Base-by-base conservation (phyloP, 192 early-diverging fungal species). In the Coemansia sp. region DNA sequence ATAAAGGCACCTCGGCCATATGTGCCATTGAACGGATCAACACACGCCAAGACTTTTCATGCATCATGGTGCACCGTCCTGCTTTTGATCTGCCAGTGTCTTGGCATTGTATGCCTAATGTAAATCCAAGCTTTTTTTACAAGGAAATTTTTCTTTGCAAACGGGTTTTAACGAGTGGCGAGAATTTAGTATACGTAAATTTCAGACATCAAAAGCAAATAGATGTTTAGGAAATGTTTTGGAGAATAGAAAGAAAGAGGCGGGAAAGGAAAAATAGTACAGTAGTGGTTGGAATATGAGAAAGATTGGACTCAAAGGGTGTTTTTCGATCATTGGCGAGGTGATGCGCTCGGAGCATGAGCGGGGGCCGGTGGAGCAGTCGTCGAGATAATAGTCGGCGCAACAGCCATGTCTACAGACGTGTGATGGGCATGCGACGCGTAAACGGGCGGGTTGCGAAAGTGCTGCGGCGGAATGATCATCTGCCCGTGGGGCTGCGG, bases 361-460 rank as follows among this genome's bases (percentile, higher is more conserved):
- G 48, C 48, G 15, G 17, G 21, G 2, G 58, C 21, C 5, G 14
- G 22, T 22, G 39, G 41, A 7, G 58, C 19, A 7, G 58, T 14
- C 10, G 17, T 48, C 21, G 43, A 5, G 6, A 22, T 35, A 19
- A 47, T 45, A 23, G 23, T 60, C 29, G 32, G 19, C 32, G 54
- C 23, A n/a, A 60, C 47, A 5, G 71, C 43, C 65, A 67, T 21
- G 39, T 67, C 71, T 5, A 64, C 62, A 2, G 72, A 65, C 10
- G 66, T 54, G 27, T 69, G 60, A 8, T 56, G 32, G n/a, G 53
- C 21, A 32, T 66, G 51, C 48, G 70, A 15, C 50, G 25, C 55
- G 45, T 49, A 61, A 25, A 19, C 45, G 17, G 29, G 35, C 37
- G 29, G 55, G 37, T 27, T 38, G 35, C 55, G 55, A 35, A 57